Conservation (phyloP, 2,329 filamentous ascomycete genomes). For the Hypoxylon sp. region DNA sequence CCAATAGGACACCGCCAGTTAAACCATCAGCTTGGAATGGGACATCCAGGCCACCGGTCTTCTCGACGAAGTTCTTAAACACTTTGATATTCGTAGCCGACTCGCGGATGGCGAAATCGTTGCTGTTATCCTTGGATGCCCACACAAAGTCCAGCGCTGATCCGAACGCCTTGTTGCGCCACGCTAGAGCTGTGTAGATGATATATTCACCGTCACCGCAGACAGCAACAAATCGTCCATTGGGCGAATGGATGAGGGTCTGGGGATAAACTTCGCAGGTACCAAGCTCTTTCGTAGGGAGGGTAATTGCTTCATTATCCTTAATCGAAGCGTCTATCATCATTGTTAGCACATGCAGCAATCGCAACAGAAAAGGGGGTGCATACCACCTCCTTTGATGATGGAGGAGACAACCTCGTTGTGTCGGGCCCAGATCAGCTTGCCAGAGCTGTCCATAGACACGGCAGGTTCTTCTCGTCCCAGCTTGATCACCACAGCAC, state of each 20-base stretch:
- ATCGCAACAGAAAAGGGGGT: neutral
- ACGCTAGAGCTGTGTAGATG: constrained; percentile 95
- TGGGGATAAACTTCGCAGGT: constrained; percentile 98
- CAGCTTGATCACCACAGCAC: constrained; percentile 97
- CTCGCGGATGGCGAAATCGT: constrained; percentile 97
- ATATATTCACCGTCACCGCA: constrained; percentile 99
- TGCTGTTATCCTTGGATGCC: constrained; percentile 97
- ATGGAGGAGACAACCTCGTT: constrained; percentile 95
- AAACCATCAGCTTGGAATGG: constrained; percentile 95
- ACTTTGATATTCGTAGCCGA: constrained; percentile 94
- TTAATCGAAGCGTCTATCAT: constrained; percentile 78
- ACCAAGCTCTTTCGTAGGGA: constrained; percentile 94
- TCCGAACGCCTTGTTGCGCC: constrained; percentile 97
- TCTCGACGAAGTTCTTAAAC: constrained; percentile 97
- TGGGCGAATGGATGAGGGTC: constrained; percentile 94
- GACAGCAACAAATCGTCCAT: constrained; percentile 82
- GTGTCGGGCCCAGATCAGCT: constrained; percentile 95
- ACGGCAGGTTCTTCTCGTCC: constrained; percentile 96
- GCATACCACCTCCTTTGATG: constrained; percentile 84
- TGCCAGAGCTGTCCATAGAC: constrained; percentile 95
- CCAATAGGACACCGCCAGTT: constrained; percentile 87
- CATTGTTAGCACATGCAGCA: constrained; percentile 45
- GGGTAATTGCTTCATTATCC: constrained; percentile 85
- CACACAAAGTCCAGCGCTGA: constrained; percentile 96
- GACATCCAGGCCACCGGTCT: constrained; percentile 87